Base-by-base conservation (phyloP, 495 filamentous ascomycete genomes). In the Recurvomyces mirabilis region DNA sequence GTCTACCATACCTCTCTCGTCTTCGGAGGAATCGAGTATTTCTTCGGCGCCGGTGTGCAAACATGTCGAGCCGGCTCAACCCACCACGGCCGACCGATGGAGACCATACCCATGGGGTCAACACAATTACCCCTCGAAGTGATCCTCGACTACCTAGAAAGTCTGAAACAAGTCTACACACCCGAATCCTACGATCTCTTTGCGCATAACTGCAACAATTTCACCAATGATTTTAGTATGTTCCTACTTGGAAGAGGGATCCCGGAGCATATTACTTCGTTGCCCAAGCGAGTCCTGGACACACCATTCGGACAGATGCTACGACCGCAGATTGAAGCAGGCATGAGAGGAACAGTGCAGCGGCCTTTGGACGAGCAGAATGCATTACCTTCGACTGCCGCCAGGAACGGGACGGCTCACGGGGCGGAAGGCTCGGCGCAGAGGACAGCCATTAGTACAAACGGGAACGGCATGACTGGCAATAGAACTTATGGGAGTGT, bases 171-270 rank as follows among this genome's bases (percentile, higher is more conserved):
- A 17, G 79, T 93, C 23, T 98, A 93, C 56, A 89, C 84, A 0
- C 72, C 79, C 4, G 81, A 93, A 28, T 85, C 83, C 0, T 95
- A 95, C 56, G 84, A 93, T 60, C 68, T 94, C 2, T 85, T 85
- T 60, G 67, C 81, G 28, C 88, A 94, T 56, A 98, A 98, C 57
- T 52, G 91, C 73, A 96, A 98, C 65, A 96, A 96, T 68, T 98
- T 98, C 62, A 83, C 86, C 4, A 88, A 96, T 56, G 91, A 96
- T 49, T 75, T 98, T 51, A 65, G 82, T 35, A 93, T 81, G 67
- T 95, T 98, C 46, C 68, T 96, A 1, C 66, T 93, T n/a, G 89
- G 91, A 17, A 82, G 77, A 55, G 79, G 83, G 9, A 95, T 98
- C 46, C 91, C 91, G 10, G 71, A 75, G 0, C 81, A 93, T 47